Base-by-base conservation (phyloP, 805 yeast genomes). In the Limtongozyma cylindracea region DNA sequence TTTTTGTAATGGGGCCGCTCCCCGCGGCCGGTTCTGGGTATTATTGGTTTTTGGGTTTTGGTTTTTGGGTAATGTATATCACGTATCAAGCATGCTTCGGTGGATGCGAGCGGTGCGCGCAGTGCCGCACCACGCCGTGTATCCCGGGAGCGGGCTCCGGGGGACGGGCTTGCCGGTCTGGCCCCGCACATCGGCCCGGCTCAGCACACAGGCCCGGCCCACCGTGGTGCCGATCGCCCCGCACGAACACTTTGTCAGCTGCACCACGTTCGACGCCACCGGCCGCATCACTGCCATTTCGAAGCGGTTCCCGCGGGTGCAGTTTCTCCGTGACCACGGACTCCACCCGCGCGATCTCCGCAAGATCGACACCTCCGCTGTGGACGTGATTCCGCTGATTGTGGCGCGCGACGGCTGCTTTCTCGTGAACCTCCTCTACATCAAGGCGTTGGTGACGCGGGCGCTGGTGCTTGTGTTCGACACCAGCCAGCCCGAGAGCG, bases 311-410 rank as follows among this genome's bases (percentile, higher is more conserved):
- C 76, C 77, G 28, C 62, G 77, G 35, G 56, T 72, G 23, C 68
- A 66, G 24, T 59, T 84, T 27, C 53, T 84, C 7, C 53, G 46
- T 24, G 66, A 72, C 20, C 72, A 78, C 41, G 61, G 67, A 12
- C 40, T 82, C 13, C 77, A 69, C 29, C 91, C 95, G 2, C 51
- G 95, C 44, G 95, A 82, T 41, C 47, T 82, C 29, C 46, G 95
- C 15, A 80, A 76, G 36, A 70, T 82, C 23, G 93, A 84, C 35
- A 51, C 68, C 4, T 53, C 73, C 1, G 49, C 63, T 18, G 57
- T 62, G 24, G 92, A 78, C 41, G 76, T 84, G 11, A 82, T 82
- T 3, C 98, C 98, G 1, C 65, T 78, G 11, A 71, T 88, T 20
- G 67, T 82, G 27, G 78, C 80, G 12, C 57, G 95, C 27, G 35